Evolutionary conservation across 2,329 filamentous ascomycete genomes (phyloP), one percentile per base, ranked within the genome.

Genomic region (Apiospora koreana): DNA sequence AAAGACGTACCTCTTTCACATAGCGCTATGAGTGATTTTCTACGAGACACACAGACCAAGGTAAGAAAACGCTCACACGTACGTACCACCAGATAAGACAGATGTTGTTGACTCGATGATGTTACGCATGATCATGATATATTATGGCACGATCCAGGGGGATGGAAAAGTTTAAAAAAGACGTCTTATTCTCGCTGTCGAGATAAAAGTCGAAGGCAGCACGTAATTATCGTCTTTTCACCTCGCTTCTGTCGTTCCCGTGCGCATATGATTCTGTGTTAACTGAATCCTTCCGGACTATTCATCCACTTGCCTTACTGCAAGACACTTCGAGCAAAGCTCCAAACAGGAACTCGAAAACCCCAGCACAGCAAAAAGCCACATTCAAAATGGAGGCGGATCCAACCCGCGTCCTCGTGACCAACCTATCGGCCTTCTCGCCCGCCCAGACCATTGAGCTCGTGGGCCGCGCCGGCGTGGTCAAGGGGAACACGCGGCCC

Each of bases 401-500:
- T 2, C 45, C 45, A 8, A 64, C 58, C 25, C 54, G 25, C 45
- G 69, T 69, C 58, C 69, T 71, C 65, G 38, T 72, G 25, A 67
- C 58, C 58, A 73, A 73, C 16, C 74, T 81, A 62, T 78, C 85
- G 70, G 79, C 83, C 5, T 85, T 85, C 75, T 84, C 83, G 5
- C 83, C 85, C 0, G 74, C 77, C 18, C 83, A 89, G 78, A 84
- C 86, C 45, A 83, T 84, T 9, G 85, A 88, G 77, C 78, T 87
- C 21, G 80, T 86, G 69, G 83, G 83, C 1, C 82, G 85, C 14
- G 81, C 84, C n/a, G 87, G 86, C 6, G 80, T 80, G 35, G 81
- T 81, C 68, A 89, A 88, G 75, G 85, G 85, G 12, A 82, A 85
- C 69, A 88, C 86, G 84, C 81, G 85, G 12, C 77, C 84, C 4